Evolutionary conservation across 2,329 filamentous ascomycete genomes (phyloP).

Genomic region (Sclerotiophoma versabilis): DNA sequence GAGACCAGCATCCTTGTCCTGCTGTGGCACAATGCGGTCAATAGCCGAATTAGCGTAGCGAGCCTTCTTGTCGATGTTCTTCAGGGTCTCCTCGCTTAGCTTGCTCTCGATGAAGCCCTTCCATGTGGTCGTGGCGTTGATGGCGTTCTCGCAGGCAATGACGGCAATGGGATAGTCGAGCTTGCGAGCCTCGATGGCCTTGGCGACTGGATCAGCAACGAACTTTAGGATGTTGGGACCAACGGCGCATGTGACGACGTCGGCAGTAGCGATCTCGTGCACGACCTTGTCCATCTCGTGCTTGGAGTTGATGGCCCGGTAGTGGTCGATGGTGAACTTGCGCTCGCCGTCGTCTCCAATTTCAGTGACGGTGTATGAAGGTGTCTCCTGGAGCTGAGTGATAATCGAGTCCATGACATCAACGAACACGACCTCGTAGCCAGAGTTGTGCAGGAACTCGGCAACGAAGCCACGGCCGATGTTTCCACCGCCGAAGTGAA

Average conservation of each 20-base stretch:
- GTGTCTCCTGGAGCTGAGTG: constrained; percentile 74
- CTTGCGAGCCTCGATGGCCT: constrained; percentile 83
- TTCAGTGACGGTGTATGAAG: constrained; percentile 90
- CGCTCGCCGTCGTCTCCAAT: constrained; percentile 84
- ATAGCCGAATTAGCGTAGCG: constrained; percentile 97
- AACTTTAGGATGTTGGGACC: constrained; percentile 96
- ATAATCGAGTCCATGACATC: constrained; percentile 90
- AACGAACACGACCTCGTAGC: constrained; percentile 94
- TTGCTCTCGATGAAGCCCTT: constrained; percentile 80
- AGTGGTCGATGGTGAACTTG: constrained; percentile 87
- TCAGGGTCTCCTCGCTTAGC: constrained; percentile 71
- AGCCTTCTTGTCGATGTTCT: constrained; percentile 74
- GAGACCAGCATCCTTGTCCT: constrained; percentile 79
- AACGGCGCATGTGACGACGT: constrained; percentile 95
- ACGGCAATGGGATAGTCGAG: constrained; percentile 76
- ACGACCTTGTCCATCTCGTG: constrained; percentile 81
- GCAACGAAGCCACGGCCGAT: constrained; percentile 59
- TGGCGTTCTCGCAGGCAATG: constrained; percentile 98
- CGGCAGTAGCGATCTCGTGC: constrained; percentile 83
- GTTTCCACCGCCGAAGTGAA: constrained; percentile 63
- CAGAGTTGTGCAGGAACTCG: constrained; percentile 86
- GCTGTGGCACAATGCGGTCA: constrained; percentile 95
- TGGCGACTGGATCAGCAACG: constrained; percentile 93
- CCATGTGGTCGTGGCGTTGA: constrained; percentile 89
- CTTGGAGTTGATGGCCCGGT: constrained; percentile 95